A percentile compares a stretch with the other conserved stretches of the same genome.
Evolutionary conservation across 164 flowering plant genomes (phyloP).

Genomic region (Berberis vulgaris): DNA sequence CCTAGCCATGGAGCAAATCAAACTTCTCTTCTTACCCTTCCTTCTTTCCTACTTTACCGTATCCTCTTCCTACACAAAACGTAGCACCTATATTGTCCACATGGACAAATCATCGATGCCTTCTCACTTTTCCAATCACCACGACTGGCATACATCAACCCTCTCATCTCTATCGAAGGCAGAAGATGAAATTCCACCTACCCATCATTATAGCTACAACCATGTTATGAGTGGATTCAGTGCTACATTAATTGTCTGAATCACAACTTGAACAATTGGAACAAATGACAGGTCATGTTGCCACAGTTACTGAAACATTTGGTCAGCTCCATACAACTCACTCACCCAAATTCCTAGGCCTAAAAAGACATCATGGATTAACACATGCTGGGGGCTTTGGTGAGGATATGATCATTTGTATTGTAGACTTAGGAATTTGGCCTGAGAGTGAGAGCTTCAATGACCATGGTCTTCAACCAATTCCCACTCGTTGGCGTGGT

Average conservation of each 20-base stretch:
- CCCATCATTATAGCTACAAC: not conserved
- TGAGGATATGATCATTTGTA: not conserved
- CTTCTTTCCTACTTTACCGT: too few species aligned
- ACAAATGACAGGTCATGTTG: too few species aligned
- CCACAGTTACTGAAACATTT: too few species aligned
- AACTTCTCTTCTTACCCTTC: too few species aligned
- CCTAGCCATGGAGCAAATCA: too few species aligned
- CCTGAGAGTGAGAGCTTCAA: too few species aligned
- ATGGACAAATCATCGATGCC: not conserved
- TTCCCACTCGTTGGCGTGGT: too few species aligned
- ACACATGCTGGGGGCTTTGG: not conserved
- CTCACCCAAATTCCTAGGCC: not conserved
- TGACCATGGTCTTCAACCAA: too few species aligned
- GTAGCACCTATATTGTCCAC: not conserved
- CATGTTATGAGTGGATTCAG: too few species aligned
- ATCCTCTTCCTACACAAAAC: too few species aligned
- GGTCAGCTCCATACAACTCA: not conserved
- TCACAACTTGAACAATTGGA: too few species aligned
- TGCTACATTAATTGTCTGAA: too few species aligned
- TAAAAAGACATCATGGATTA: not conserved
- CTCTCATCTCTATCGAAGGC: not conserved
- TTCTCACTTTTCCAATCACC: not conserved
- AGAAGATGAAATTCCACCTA: not conserved
- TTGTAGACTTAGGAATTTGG: not conserved
- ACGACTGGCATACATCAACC: not conserved